Evolutionary conservation across 345 rosid species (phyloP).

Genomic region (Salix arbutifolia): DNA sequence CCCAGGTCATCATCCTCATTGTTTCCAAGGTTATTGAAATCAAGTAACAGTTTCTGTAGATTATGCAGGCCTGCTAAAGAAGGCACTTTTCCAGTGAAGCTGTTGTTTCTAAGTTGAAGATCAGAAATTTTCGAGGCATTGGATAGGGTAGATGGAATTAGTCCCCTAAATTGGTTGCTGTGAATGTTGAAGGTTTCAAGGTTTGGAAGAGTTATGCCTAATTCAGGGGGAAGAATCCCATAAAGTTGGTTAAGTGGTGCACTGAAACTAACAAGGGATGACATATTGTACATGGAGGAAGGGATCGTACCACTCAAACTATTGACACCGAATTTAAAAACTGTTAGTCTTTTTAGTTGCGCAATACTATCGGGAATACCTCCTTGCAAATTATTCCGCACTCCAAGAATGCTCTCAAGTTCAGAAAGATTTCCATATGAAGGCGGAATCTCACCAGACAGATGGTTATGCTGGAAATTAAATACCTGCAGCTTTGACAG

Average conservation of each 20-base stretch:
- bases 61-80: conserved; percentile 7
- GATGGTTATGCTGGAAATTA: neutral
- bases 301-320: conserved; percentile 17
- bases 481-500: neutral
- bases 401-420: neutral
- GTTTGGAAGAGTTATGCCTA: conserved; percentile 16
- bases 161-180: conserved; percentile 5
- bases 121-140: conserved; percentile 16
- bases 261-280: neutral
- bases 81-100: conserved; percentile 9
- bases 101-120: neutral
- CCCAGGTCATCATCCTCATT: conserved; percentile 8
- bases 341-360: neutral
- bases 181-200: neutral
- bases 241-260: conserved; percentile 14
- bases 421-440: conserved; percentile 24
- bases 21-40: conserved; percentile 8
- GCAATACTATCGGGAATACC: conserved; percentile 16
- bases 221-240: conserved; percentile 17
- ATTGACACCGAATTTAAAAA: conserved; percentile 1
- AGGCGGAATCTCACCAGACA: neutral
- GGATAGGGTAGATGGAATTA: conserved; percentile 19
- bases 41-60: neutral
- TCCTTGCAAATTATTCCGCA: conserved; percentile 11
- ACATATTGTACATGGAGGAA: conserved; percentile 15